These are phyloP conservation scores for Petunia axillaris DNA, from an alignment of 257 asterid species.

Conservation along the genomic window DNA sequence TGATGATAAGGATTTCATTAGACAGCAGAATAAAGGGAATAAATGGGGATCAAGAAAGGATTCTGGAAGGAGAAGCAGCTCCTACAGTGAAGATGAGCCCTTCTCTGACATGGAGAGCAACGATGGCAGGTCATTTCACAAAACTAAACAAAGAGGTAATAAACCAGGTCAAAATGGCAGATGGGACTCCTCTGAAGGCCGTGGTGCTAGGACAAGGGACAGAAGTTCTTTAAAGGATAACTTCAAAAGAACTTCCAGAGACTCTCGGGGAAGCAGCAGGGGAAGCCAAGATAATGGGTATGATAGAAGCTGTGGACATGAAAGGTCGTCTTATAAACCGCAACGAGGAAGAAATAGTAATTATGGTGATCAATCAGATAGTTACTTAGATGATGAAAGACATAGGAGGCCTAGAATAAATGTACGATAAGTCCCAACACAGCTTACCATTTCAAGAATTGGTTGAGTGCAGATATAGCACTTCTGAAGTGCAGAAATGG, in stretches of 20 bases:
- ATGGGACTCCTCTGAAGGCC: slow-evolving; percentile 30
- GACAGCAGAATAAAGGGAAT: slow-evolving; percentile 43
- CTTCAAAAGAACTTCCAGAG: slow-evolving; percentile 46
- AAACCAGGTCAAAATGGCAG: slow-evolving; percentile 33
- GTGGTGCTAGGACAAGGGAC: slow-evolving; percentile 34
- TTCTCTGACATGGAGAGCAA: slow-evolving; percentile 55
- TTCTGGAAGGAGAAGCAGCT: slow-evolving; percentile 43
- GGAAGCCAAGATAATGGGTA: slow-evolving; percentile 41
- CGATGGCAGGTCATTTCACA: slow-evolving; percentile 37
- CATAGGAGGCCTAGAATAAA: slow-evolving; percentile 63
- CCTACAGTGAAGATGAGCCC: slow-evolving; percentile 34
- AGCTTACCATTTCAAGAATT: neutral
- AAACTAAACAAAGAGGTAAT: slow-evolving; percentile 38
- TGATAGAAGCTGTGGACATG: slow-evolving; percentile 40
- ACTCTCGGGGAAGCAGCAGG: slow-evolving; percentile 42
- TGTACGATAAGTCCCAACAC: slow-evolving; percentile 52
- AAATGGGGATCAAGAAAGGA: slow-evolving; percentile 41
- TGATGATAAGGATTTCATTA: slow-evolving; percentile 50
- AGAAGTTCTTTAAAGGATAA: slow-evolving; percentile 37
- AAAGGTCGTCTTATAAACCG: slow-evolving; percentile 45
- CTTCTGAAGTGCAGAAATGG: neutral
- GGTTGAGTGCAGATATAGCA: neutral
- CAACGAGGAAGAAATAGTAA: slow-evolving; percentile 50
- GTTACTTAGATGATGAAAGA: slow-evolving; percentile 56
- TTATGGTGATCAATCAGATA: slow-evolving; percentile 40